Base-by-base conservation (phyloP, 108 stramenopile genomes). In the Cyclostephanos tholiformis region DNA sequence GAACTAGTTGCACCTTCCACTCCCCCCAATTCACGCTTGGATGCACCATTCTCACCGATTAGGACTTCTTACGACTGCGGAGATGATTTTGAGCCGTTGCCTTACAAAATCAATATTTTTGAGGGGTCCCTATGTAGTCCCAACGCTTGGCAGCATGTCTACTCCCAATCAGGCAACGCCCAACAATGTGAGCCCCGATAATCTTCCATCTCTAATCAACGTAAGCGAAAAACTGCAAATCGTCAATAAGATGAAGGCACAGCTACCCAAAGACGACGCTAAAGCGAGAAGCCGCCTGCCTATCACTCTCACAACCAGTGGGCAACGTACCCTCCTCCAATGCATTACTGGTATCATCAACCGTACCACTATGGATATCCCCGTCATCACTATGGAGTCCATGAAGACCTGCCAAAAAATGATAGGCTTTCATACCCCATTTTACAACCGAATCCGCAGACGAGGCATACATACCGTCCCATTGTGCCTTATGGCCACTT, bases 41-140 rank as follows among this genome's bases (percentile, higher is more conserved):
- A 10, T 17, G 57, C 25, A 58, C 57, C 57, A 12, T 30, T 60
- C 35, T 19, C 35, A 6, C 59, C 59, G 4, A 30, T 60, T 17
- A 35, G 14, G 35, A 38, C 17, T 36, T 0, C 14, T 14, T 1
- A 17, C 36, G 59, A 60, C 2, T 17, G 14, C 16, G 20, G 20
- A 25, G 63, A 71, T 8, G 67, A 79, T 53, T 53, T 72, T 35
- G 78, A 79, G 22, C 78, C 78, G 25, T 52, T 79, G 35, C 67
- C 78, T 30, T 63, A 71, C 66, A 53, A 41, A 35, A 6, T 44
- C 23, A 19, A 63, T 29, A 48, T 25, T 44, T 43, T 13, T 36
- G 67, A 48, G 39, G 62, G 29, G 63, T 50, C n/a, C 41, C 67
- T 17, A 41, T 35, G 67, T 26, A 71, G 60, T 72, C 51, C 62